Conservation (phyloP, 257 asterid species). For the Catharanthus roseus region DNA sequence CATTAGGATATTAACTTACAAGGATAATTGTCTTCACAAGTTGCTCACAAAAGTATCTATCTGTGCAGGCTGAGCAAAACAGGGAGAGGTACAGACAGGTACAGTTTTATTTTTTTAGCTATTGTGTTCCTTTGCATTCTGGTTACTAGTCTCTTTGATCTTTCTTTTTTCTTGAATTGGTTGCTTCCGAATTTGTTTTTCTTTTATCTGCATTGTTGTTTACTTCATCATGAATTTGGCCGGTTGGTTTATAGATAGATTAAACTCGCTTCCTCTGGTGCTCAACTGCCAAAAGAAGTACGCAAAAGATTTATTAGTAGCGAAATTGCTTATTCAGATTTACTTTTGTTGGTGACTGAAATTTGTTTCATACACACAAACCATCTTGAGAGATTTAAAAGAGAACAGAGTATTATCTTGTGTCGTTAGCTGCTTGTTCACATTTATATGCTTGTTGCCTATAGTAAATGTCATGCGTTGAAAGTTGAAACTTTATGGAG, state of each 20-base stretch:
- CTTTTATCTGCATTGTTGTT: neutral
- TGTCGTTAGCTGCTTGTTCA: neutral
- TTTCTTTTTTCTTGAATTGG: neutral
- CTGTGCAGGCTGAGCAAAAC: constrained; percentile 61
- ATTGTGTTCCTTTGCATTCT: neutral
- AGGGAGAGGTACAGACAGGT: constrained; percentile 76
- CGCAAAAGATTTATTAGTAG: neutral
- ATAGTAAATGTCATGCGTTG: neutral
- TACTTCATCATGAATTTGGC: neutral
- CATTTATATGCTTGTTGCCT: neutral
- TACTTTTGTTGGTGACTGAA: neutral
- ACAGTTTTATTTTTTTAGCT: constrained; percentile 14
- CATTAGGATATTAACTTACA: neutral
- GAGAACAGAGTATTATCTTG: neutral
- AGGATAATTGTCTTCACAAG: neutral
- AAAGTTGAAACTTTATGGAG: neutral
- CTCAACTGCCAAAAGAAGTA: neutral
- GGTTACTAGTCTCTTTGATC: neutral
- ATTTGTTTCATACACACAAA: neutral
- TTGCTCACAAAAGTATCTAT: constrained; percentile 15
- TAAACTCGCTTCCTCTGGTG: neutral
- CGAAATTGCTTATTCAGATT: neutral
- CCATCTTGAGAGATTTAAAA: neutral
- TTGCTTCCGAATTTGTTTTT: neutral
- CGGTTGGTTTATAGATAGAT: neutral